A percentile compares a stretch with the other conserved stretches of the same genome.
Evolutionary conservation across 495 filamentous ascomycete genomes (phyloP).

Genomic region (Parmelia sp.): DNA sequence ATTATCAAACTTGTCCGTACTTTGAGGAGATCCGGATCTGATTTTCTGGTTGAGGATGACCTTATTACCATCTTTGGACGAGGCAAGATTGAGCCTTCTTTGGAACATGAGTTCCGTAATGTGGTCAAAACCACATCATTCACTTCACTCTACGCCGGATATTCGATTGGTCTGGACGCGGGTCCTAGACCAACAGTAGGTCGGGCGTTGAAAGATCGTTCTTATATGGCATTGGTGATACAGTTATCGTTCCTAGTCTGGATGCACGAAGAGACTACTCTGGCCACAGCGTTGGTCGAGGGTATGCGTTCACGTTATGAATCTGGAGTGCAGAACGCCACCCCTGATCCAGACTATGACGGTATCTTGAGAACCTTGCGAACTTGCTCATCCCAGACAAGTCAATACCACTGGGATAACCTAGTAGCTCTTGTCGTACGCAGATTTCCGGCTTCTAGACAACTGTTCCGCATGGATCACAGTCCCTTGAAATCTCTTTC

Average conservation of each 20-base stretch:
- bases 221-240: slow-evolving; percentile 19
- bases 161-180: slow-evolving; percentile 15
- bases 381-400: slow-evolving; percentile 24
- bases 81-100: slow-evolving; percentile 11
- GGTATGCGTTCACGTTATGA: slow-evolving; percentile 17
- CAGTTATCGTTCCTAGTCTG: slow-evolving; percentile 24
- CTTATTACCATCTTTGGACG: slow-evolving; percentile 22
- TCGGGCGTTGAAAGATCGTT: slow-evolving; percentile 20
- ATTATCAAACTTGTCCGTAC: slow-evolving; percentile 16
- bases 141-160: slow-evolving; percentile 3
- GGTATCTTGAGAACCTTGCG: slow-evolving; percentile 18
- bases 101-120: slow-evolving; percentile 18
- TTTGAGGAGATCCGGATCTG: slow-evolving; percentile 19
- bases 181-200: slow-evolving; percentile 17
- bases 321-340: slow-evolving; percentile 8
- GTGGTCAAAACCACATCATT: slow-evolving; percentile 15
- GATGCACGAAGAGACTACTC: slow-evolving; percentile 17
- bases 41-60: slow-evolving; percentile 23
- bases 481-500: slow-evolving; percentile 9
- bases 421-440: slow-evolving; percentile 12
- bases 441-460: slow-evolving; percentile 2
- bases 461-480: slow-evolving; percentile 5
- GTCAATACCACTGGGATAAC: slow-evolving; percentile 17
- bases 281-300: slow-evolving; percentile 15
- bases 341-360: slow-evolving; percentile 21